Conservation (phyloP, 1,139 yeast species). For the Protomyces pachydermus region DNA sequence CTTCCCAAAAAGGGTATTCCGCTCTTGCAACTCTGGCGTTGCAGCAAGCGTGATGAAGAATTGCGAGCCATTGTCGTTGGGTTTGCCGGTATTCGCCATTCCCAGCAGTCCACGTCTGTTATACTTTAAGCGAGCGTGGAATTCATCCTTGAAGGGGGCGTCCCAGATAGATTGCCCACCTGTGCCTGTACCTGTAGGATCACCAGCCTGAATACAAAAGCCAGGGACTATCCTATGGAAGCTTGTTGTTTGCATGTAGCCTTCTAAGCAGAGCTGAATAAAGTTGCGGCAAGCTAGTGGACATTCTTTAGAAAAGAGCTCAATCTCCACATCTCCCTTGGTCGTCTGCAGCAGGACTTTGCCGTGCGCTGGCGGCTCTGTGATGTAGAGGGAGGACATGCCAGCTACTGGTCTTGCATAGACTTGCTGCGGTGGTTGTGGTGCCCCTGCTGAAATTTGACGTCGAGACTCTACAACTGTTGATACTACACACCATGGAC, state of each 20-base stretch:
- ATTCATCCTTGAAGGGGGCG: conserved; percentile 46
- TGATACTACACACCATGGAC: conserved; percentile 38
- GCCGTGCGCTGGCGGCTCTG: conserved; percentile 27
- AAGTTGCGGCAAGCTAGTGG: conserved; percentile 52
- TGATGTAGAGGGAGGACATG: conserved; percentile 17
- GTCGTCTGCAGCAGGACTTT: conserved; percentile 53
- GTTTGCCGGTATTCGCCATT: conserved; percentile 42
- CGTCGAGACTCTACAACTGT: background rate
- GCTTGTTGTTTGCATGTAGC: conserved; percentile 43
- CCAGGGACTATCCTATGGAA: conserved; percentile 46
- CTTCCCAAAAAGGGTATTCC: conserved; percentile 58
- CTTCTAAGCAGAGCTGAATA: conserved; percentile 47
- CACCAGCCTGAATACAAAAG: conserved; percentile 45
- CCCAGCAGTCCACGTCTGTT: conserved; percentile 56
- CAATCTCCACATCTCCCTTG: conserved; percentile 58
- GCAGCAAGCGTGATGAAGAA: conserved; percentile 54
- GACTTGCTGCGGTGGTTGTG: background rate
- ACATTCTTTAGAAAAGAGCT: conserved; percentile 66
- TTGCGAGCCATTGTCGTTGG: conserved; percentile 44
- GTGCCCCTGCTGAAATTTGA: background rate
- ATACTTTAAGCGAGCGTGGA: conserved; percentile 53
- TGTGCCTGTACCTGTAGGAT: conserved; percentile 40
- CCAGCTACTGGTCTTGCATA: too few species aligned
- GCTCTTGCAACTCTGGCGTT: conserved; percentile 45
- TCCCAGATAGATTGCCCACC: conserved; percentile 38